Base-by-base conservation (phyloP, 2,329 filamentous ascomycete species). In the Domatiomyces globalis region DNA sequence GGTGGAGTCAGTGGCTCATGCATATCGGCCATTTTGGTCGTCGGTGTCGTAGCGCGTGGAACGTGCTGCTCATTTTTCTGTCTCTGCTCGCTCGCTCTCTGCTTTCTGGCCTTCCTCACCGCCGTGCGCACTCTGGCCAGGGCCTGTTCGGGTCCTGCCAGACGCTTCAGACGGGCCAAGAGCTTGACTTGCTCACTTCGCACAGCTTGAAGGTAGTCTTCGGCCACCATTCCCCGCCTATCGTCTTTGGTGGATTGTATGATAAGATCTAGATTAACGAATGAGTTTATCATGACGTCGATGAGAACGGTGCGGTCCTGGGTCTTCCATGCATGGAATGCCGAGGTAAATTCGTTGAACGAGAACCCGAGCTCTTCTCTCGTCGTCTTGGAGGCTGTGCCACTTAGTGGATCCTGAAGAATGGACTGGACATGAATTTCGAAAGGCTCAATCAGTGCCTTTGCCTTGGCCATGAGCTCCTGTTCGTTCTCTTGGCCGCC, bases 211-310 rank as follows among this genome's bases (percentile, higher is more conserved):
- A 74, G 72, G 60, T 83, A 83, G 52, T 83, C 80, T 43, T 74
- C 75, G 2, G 79, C 77, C 39, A 80, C 80, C 49, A 78, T 76
- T 45, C 79, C 80, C 7, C 73, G 72, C 20, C 69, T 75, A 50
- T 81, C 78, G 56, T 80, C 73, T 60, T 83, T 82, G 53, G 83
- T 79, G 2, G 77, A 79, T 63, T 83, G 79, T 77, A 80, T 80
- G 15, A 83, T 83, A 17, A 79, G 71, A 60, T 83, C 80, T 17
- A 83, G 68, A 61, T 81, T 79, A 43, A 81, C 76, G 59, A 83
- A 83, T 22, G 80, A 79, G 8, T 76, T 78, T 17, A 83, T 70
- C 80, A 83, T 83, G 42, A 79, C 80, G 57, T 82, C 78, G 53
- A 83, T 73, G 45, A 83, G 64, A 2, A 79, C 74, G 15, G 73